These are phyloP conservation scores for Cladosporium sp. DNA, from an alignment of 2,329 filamentous ascomycete genomes.

Conservation along the genomic window DNA sequence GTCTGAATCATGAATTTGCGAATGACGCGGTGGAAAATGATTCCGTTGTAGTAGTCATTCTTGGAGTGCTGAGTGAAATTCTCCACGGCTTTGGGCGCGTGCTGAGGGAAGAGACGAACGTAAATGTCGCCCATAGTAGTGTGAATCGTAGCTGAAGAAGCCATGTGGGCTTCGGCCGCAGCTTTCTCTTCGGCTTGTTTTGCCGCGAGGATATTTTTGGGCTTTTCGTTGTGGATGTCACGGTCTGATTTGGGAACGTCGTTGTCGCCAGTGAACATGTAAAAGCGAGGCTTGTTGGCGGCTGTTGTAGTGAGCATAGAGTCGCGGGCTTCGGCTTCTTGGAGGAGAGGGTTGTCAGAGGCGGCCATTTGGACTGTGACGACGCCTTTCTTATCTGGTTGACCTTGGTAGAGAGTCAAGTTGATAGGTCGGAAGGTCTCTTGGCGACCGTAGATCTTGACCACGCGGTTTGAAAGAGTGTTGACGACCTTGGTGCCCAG, in stretches of 20 bases:
- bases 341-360: slow-evolving; percentile 84
- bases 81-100: slow-evolving; percentile 90
- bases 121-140: slow-evolving; percentile 93
- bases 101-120: slow-evolving; percentile 85
- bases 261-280: slow-evolving; percentile 93
- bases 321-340: slow-evolving; percentile 86
- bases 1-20: slow-evolving; percentile 97
- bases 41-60: slow-evolving; percentile 93
- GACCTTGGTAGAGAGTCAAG: slow-evolving; percentile 85
- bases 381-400: slow-evolving; percentile 87
- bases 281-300: slow-evolving; percentile 85
- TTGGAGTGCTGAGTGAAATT: slow-evolving; percentile 93
- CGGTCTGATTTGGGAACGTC: slow-evolving; percentile 77
- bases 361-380: slow-evolving; percentile 97
- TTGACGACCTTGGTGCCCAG: slow-evolving; percentile 93
- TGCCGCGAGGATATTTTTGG: slow-evolving; percentile 55
- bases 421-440: slow-evolving; percentile 82
- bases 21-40: slow-evolving; percentile 95
- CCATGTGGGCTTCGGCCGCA: slow-evolving; percentile 65
- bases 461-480: slow-evolving; percentile 86
- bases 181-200: slow-evolving; percentile 48
- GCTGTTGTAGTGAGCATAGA: slow-evolving; percentile 83
- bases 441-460: slow-evolving; percentile 85
- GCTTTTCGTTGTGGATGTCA: slow-evolving; percentile 94
- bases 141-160: slow-evolving; percentile 78